Base-by-base conservation (phyloP, 495 filamentous ascomycete species). In the Talaromyces stipitatus region DNA sequence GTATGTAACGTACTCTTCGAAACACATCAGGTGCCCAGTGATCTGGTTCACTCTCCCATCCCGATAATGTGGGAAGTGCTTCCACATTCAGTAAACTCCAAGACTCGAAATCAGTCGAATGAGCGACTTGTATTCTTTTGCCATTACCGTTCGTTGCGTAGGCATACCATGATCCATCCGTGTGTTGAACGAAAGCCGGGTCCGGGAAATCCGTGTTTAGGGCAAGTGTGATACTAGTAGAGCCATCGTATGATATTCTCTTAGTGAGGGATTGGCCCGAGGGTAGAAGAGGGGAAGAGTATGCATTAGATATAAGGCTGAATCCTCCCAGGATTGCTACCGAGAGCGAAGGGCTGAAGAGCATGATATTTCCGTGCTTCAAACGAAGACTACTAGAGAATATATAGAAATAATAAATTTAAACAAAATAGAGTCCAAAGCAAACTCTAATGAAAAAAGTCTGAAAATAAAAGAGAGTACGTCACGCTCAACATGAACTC, bases 21-120 rank as follows among this genome's bases (percentile, higher is more conserved):
- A 75, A 62, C 1, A 77, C 72, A 58, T 75, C 72, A 2, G 74
- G 74, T 0, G 74, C 74, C 64, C 67, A 77, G 36, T 72, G 67
- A 16, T 68, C 36, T 9, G 46, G 56, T 5, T 70, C 65, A 2
- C 58, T 66, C 38, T 72, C 67, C 72, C 71, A 72, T 23, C 61
- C 58, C 9, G 64, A 62, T 3, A 70, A 36, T 1, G 62, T 70
- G 0, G 72, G 70, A 12, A 77, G 62, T 2, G 69, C 72, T 41
- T 77, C 74, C 1, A 66, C 60, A 50, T 75, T 65, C 12, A 76
- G 58, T 4, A 72, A 55, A 2, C 55, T 66, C 73, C 73, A 76
- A 1, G 66, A 54, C 4, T 50, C 43, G 53, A 74, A 74, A 52
- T 74, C 68, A 0, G 60, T 23, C 0, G 72, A 75, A 2, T 36